Evolutionary conservation across 164 flowering plant genomes (phyloP).

Genomic region (Vitis labrusca): DNA sequence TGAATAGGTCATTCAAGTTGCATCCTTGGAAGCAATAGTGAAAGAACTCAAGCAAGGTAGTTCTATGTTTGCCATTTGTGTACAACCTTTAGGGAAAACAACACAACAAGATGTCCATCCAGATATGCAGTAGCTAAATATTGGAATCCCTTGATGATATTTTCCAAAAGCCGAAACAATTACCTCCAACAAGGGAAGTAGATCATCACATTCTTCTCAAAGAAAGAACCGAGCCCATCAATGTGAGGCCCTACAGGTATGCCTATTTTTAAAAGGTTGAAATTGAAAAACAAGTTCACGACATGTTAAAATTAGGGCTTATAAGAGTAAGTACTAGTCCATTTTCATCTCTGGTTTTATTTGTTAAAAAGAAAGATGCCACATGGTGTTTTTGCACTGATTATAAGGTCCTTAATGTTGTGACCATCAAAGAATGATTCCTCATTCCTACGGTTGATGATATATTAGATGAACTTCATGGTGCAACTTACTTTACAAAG

Average conservation of each 20-base stretch:
- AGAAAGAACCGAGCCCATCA: neutral
- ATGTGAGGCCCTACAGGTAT: constrained; percentile 15
- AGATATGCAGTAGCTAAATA: too few relatives aligned
- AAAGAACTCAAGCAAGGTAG: too few relatives aligned
- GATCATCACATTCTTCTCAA: constrained; percentile 4
- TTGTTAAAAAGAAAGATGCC: constrained; percentile 2
- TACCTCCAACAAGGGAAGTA: too few relatives aligned
- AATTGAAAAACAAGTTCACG: constrained; percentile 1
- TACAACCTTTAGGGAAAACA: too few relatives aligned
- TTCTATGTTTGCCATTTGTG: too few relatives aligned
- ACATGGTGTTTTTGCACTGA: too few relatives aligned
- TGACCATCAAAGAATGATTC: neutral
- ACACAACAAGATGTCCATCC: too few relatives aligned
- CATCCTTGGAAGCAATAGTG: too few relatives aligned
- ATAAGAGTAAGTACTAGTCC: neutral
- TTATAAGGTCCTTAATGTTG: neutral
- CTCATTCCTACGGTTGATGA: neutral
- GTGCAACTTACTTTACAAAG: neutral
- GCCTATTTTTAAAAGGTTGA: constrained; percentile 9
- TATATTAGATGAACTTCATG: neutral
- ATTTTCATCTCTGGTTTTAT: neutral
- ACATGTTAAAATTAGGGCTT: neutral
- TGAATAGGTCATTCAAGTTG: too few relatives aligned
- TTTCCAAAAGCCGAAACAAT: too few relatives aligned
- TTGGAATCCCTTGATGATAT: too few relatives aligned